Conservation (phyloP, 345 rosid genomes). For the Brassica nigra region DNA sequence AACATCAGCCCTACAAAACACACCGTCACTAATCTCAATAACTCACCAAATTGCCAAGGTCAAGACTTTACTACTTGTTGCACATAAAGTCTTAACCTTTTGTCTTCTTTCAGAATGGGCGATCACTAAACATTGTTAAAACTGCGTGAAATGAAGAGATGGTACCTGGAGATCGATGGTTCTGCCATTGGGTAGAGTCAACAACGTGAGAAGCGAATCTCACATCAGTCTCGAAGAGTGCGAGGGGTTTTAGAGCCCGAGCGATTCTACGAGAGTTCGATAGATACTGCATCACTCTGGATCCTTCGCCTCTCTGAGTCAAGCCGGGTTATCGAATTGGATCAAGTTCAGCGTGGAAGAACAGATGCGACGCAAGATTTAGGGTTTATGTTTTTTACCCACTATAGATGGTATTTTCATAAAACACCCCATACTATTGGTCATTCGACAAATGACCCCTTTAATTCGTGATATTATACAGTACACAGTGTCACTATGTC, state of each 20-base stretch:
- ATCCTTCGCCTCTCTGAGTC: not conserved
- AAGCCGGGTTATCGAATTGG: constrained; percentile 3
- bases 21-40: not conserved
- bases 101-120: not conserved
- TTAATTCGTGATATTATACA: not conserved
- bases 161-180: constrained; percentile 45
- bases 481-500: too few species aligned
- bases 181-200: constrained; percentile 32
- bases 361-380: not conserved
- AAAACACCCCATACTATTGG: not conserved
- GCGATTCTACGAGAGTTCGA: constrained; percentile 50
- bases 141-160: not conserved
- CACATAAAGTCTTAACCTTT: not conserved
- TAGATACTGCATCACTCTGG: constrained; percentile 46
- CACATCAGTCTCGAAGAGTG: constrained; percentile 34
- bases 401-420: not conserved
- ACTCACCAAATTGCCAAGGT: not conserved
- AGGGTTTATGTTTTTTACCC: constrained; percentile 8
- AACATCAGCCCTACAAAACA: constrained; percentile 32
- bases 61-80: not conserved
- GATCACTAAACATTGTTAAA: not conserved
- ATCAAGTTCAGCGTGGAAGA: constrained; percentile 18
- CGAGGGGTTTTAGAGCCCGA: constrained; percentile 42
- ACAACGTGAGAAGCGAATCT: constrained; percentile 34
- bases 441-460: not conserved